Evolutionary conservation across 192 early-diverging fungal species (phyloP).

Genomic region (Rhizoclosmatium sp.): DNA sequence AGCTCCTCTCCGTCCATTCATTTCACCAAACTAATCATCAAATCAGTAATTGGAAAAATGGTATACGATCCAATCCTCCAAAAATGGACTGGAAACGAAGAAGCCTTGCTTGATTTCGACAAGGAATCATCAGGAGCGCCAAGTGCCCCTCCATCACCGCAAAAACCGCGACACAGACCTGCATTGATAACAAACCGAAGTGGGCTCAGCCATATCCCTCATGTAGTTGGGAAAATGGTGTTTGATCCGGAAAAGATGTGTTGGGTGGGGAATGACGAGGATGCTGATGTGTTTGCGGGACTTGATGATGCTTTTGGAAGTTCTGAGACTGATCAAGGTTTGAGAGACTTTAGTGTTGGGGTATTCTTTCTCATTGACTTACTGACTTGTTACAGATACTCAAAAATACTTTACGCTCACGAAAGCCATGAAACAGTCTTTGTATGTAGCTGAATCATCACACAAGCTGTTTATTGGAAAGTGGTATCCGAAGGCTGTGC

Average conservation of each 20-base stretch:
- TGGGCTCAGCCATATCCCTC: slow-evolving; percentile 36
- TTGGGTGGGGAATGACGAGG: slow-evolving; percentile 62
- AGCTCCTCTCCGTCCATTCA: neutral
- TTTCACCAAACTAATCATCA: too few relatives aligned
- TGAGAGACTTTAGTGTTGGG: neutral
- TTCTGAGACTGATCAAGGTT: slow-evolving; percentile 19
- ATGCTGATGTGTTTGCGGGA: slow-evolving; percentile 54
- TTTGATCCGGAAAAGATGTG: slow-evolving; percentile 61
- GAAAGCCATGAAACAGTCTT: slow-evolving; percentile 38
- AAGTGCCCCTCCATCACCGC: neutral
- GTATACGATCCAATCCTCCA: slow-evolving; percentile 56
- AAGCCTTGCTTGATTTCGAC: slow-evolving; percentile 55
- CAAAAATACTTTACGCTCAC: slow-evolving; percentile 45
- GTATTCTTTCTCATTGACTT: too few relatives aligned
- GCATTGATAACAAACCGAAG: slow-evolving; percentile 47
- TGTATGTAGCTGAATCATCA: slow-evolving; percentile 52
- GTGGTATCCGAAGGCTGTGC: slow-evolving; percentile 60
- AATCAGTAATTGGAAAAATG: slow-evolving; percentile 54
- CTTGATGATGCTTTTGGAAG: slow-evolving; percentile 40
- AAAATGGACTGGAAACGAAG: slow-evolving; percentile 62
- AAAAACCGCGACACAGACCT: slow-evolving; percentile 32
- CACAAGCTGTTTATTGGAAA: slow-evolving; percentile 63
- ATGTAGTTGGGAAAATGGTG: slow-evolving; percentile 51
- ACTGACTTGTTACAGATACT: neutral
- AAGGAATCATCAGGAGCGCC: neutral